Base-by-base conservation (phyloP, 1,284 basidiomycete genomes). In the Cronartium quercuum region DNA sequence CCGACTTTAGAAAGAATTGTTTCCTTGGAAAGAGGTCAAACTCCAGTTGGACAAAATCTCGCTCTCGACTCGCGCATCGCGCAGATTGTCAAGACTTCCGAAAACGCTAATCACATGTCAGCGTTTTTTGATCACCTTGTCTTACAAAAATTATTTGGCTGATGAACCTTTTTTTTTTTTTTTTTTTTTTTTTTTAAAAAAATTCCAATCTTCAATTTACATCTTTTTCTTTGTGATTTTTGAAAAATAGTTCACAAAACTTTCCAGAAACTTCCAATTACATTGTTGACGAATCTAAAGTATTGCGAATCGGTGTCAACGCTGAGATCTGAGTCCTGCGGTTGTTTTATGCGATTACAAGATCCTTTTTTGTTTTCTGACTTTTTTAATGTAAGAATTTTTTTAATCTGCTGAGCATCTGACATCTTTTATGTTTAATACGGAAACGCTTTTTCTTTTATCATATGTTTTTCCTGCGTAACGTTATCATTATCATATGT, bases 301-400 rank as follows among this genome's bases (percentile, higher is more conserved):
- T 76, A 29, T 70, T 76, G 37, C 65, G 76, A 1, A 71, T 76
- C 47, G 76, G 76, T 18, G 68, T 76, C 0, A 67, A 71, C 40
- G 76, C 76, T n/a, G 40, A 58, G 21, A 69, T 76, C 29, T 76
- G 12, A 87, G 29, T 29, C 29, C 29, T 29, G 29, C 29, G 29
- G 2, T 83, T 1, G 90, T 85, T 77, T 84, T 87, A 37, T 29
- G 1, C 29, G 29, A 29, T 29, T 29, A 29, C 29, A 29, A 29
- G 2, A 29, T 29, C 29, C 29, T 29, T 29, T 29, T 29, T 29
- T 29, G n/a, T 29, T 29, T 29, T 2, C 2, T 29, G 29, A 29
- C 29, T 2, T 2, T 1, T 29, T 29, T 29, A 29, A 1, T 29
- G 29, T 29, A 29, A 1, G 29, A 29, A 29, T 29, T 29, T 29